Conservation (phyloP, 257 asterid genomes). For the Mitragyna speciosa region DNA sequence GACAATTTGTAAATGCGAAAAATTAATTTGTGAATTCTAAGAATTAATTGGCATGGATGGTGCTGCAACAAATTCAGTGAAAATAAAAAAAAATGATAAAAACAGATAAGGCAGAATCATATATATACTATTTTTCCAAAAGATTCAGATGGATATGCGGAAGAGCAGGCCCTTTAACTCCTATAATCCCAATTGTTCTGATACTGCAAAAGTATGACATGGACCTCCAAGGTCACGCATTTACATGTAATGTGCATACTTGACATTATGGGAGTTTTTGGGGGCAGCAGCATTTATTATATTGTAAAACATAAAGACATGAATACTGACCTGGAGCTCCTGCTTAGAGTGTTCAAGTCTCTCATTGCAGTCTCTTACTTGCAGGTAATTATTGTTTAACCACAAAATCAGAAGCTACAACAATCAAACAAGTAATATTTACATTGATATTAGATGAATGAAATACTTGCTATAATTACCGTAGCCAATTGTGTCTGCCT, state of each 20-base stretch:
- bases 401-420: constrained; percentile 34
- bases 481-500: constrained; percentile 58
- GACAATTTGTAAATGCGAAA: background rate
- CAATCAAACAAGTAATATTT: constrained; percentile 10
- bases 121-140: background rate
- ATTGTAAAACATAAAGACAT: background rate
- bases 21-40: no score
- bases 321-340: constrained; percentile 68
- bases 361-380: constrained; percentile 61
- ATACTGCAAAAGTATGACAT: background rate
- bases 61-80: background rate
- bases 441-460: constrained; percentile 11
- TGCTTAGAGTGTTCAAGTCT: constrained; percentile 61
- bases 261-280: background rate
- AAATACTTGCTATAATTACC: constrained; percentile 39
- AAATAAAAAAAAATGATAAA: background rate
- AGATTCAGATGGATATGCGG: background rate
- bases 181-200: background rate
- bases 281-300: background rate
- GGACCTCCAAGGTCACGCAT: background rate
- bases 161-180: background rate
- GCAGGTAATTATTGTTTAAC: constrained; percentile 64
- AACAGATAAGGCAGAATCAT: background rate
- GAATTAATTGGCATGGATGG: background rate
- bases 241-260: background rate